Percentiles rank a stretch among this genome's conserved stretches.
Evolutionary conservation across 176 grass and related monocot genomes (phyloP).

Genomic region (Coix lacrymajobi): DNA sequence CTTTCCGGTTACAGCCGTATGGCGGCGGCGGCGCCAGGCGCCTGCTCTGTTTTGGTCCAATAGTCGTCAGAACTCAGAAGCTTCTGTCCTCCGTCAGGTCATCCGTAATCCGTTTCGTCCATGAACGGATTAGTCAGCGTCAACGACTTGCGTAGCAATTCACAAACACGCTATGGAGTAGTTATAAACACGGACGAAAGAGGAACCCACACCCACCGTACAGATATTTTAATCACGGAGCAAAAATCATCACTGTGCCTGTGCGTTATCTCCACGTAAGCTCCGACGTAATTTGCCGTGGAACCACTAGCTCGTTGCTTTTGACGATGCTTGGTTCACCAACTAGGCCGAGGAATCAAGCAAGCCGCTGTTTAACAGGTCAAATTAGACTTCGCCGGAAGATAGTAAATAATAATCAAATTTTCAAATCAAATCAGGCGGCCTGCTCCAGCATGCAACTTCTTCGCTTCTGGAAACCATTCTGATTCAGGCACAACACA

Average conservation of each 20-base stretch:
- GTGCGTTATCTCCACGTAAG: neutral
- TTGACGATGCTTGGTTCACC: neutral
- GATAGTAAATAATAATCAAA: too few species aligned
- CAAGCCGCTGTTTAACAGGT: neutral
- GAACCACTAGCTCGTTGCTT: neutral
- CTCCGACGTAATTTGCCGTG: neutral
- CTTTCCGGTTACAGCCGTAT: neutral
- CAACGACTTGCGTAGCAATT: neutral
- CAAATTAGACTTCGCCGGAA: neutral
- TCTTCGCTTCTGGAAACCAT: neutral
- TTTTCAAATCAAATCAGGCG: slow-evolving; percentile 9
- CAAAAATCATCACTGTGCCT: neutral
- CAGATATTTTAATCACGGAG: neutral
- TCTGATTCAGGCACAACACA: neutral
- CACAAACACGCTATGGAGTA: neutral
- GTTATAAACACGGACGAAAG: neutral
- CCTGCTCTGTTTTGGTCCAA: neutral
- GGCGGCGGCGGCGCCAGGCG: neutral
- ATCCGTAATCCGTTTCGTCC: neutral
- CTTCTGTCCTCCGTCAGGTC: neutral
- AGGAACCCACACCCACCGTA: neutral
- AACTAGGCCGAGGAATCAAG: neutral
- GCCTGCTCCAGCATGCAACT: neutral
- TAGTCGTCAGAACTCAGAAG: neutral
- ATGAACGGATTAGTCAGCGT: neutral